phyloP scores from a whole-genome alignment of 192 early-diverging fungal species.

The Diversispora epigaea region DNA sequence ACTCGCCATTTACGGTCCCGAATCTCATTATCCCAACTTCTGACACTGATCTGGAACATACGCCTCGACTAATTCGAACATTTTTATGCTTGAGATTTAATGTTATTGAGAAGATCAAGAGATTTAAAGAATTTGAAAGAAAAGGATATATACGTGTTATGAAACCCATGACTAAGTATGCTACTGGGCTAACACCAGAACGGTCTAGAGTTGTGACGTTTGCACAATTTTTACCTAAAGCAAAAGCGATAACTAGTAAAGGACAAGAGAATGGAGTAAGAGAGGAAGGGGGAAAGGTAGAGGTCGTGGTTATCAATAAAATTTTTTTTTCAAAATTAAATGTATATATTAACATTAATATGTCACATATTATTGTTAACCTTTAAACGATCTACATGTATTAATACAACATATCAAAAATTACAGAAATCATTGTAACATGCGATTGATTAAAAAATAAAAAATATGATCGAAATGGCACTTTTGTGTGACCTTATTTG shows the following conservation, averaged over 20 bases:
- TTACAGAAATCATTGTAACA: too few species aligned
- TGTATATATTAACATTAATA: too few species aligned
- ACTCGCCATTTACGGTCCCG: background rate
- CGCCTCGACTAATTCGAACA: background rate
- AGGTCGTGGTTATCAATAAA: background rate
- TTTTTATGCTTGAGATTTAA: slow-evolving; percentile 9
- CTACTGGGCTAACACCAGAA: slow-evolving; percentile 3
- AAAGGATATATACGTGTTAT: background rate
- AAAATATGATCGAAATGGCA: too few species aligned
- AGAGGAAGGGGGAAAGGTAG: background rate
- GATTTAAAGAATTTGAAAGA: background rate
- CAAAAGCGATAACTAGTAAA: background rate
- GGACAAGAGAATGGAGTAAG: background rate
- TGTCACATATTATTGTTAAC: too few species aligned
- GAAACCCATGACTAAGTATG: slow-evolving; percentile 10
- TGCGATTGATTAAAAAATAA: too few species aligned
- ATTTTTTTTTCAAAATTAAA: too few species aligned
- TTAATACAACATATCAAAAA: too few species aligned
- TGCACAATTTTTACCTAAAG: slow-evolving; percentile 2
- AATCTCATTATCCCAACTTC: background rate
- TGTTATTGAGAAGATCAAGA: slow-evolving; percentile 2
- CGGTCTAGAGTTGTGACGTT: slow-evolving; percentile 3
- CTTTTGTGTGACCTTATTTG: too few species aligned
- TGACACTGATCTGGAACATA: background rate
- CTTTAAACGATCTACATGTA: too few species aligned